A percentile compares a stretch with the other conserved stretches of the same genome.
These are phyloP conservation scores for Penicillium sp. DNA, from an alignment of 2,329 filamentous ascomycete species.

Conservation along the genomic window DNA sequence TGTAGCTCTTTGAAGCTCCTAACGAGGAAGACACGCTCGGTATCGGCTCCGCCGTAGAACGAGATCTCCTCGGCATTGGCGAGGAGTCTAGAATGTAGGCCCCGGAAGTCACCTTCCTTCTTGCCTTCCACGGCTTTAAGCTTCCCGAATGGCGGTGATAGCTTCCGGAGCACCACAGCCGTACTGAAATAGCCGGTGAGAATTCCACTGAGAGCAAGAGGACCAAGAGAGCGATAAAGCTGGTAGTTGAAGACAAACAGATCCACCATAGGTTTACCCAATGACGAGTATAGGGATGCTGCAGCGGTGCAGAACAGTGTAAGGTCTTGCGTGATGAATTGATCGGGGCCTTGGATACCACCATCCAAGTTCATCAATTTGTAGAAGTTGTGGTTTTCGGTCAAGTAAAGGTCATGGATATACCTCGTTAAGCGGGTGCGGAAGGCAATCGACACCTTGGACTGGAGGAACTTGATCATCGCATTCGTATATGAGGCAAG, in stretches of 20 bases:
- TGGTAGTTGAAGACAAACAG: constrained; percentile 98
- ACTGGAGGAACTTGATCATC: constrained; percentile 98
- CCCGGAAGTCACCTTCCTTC: constrained; percentile 93
- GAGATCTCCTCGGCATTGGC: constrained; percentile 98
- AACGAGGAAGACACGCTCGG: constrained; percentile 91
- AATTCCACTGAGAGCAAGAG: constrained; percentile 82
- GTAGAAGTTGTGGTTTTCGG: constrained; percentile 94
- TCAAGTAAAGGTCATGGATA: constrained; percentile 95
- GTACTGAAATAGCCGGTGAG: constrained; percentile 94
- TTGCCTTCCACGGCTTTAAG: constrained; percentile 94
- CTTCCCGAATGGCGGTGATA: constrained; percentile 96
- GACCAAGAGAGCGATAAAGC: constrained; percentile 87
- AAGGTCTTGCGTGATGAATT: constrained; percentile 96
- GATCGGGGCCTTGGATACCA: constrained; percentile 88
- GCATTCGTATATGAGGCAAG: constrained; percentile 97
- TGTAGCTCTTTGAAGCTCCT: constrained; percentile 91
- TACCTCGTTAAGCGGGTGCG: constrained; percentile 92
- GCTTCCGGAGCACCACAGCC: constrained; percentile 81
- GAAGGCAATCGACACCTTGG: constrained; percentile 98
- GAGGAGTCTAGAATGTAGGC: constrained; percentile 86
- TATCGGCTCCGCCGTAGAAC: constrained; percentile 94
- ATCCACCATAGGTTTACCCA: constrained; percentile 98
- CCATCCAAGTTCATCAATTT: constrained; percentile 93
- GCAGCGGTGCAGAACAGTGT: constrained; percentile 94
- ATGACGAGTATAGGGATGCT: constrained; percentile 89